Base-by-base conservation (phyloP, 1,139 yeast species). In the Yamadazyma conglobata region DNA sequence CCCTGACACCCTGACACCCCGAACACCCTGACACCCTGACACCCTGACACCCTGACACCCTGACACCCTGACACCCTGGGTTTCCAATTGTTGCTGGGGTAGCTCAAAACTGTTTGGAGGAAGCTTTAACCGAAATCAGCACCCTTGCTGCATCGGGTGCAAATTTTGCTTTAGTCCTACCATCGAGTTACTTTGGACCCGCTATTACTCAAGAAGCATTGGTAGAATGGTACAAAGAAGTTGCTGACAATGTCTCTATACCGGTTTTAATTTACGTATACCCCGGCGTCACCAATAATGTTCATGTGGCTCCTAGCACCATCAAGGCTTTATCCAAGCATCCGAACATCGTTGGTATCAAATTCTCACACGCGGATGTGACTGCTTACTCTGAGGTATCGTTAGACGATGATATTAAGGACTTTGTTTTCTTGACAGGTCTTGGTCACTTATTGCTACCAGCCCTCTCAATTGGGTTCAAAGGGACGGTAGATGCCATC, bases 221-320 rank as follows among this genome's bases (percentile, higher is more conserved):
- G 33, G 52, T 57, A 21, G 64, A 59, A 34, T 71, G 69, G 64
- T 68, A 58, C 48, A 48, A 52, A 12, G 56, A 51, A 17, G 67
- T 72, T 19, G 77, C 77, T 15, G 70, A 68, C 38, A 48, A 52
- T 21, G 49, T 71, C 7, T 56, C 56, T 1, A 44, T 72, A 31
- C 77, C 77, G 21, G 54, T 72, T 23, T 44, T 72, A 43, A 57
- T 72, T 35, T 72, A 72, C 57, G 59, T 69, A 39, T 72, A 60
- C 50, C 78, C 77, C 11, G 76, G 76, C 7, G 74, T 67, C 20
- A 52, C 60, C 27, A 65, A 64, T 38, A 58, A 58, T 16, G 54
- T 63, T 28, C 51, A 45, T 24, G 48, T 65, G 19, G 39, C 48
- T 11, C 54, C 59, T 4, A 53, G 50, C 15, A 52, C 64, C 18